Conservation (phyloP, 2,329 filamentous ascomycete species). For the Graphiopsis chlorocephala region DNA sequence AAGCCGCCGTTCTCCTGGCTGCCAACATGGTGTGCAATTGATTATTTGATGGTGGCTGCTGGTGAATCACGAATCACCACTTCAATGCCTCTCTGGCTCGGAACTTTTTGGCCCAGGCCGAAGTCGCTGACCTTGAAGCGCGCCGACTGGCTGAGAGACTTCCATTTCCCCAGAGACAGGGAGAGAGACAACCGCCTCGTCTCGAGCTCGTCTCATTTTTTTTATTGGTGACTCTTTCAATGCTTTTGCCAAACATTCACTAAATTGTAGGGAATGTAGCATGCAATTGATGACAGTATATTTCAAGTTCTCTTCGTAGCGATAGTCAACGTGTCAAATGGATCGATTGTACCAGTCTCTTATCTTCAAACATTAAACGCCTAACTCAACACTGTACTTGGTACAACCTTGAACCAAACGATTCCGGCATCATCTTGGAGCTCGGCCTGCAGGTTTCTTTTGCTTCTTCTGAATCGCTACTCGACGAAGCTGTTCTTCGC, state of each 20-base stretch:
- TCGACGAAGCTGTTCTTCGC: background rate
- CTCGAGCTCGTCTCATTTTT: background rate
- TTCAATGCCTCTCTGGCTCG: constrained; percentile 1
- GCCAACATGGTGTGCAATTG: constrained; percentile 22
- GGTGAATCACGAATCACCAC: background rate
- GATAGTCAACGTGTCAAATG: background rate
- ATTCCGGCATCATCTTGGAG: background rate
- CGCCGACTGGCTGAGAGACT: constrained; percentile 1
- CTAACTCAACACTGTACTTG: background rate
- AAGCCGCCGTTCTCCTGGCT: constrained; percentile 24
- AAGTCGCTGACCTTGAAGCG: background rate
- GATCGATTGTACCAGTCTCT: background rate
- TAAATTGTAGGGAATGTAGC: background rate
- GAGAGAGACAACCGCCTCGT: background rate
- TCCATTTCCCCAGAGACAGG: background rate
- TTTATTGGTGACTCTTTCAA: background rate
- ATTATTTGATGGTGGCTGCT: background rate
- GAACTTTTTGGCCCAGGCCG: constrained; percentile 5
- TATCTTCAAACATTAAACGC: background rate
- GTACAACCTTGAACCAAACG: background rate
- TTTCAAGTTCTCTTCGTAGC: background rate
- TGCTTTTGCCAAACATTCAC: background rate
- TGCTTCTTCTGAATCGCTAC: background rate
- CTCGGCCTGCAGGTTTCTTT: background rate
- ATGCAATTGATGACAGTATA: background rate